Base-by-base conservation (phyloP, 2,329 filamentous ascomycete genomes). In the Epichloe sylvatica region DNA sequence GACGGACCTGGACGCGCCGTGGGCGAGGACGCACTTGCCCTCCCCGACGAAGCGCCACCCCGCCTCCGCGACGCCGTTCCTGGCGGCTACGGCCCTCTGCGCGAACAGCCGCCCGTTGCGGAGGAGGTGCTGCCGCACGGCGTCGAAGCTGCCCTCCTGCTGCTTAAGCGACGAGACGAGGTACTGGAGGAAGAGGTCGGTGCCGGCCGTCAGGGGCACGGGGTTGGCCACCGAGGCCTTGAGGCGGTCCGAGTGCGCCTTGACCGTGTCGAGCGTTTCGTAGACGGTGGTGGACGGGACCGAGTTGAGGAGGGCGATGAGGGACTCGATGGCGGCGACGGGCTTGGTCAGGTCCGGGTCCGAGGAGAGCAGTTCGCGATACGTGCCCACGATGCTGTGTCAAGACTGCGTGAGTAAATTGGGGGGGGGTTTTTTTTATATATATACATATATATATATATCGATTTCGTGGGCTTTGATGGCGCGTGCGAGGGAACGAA, bases 171-270 rank as follows among this genome's bases (percentile, higher is more conserved):
- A 88, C 50, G 82, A 81, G 60, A 95, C 84, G 58, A 98, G 80
- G 68, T 94, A 97, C 64, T 91, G 84, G 65, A 92, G 86, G 73
- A 98, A 97, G 52, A 97, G 80, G 65, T 96, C 90, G 52, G 90
- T 95, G 60, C 92, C 92, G 49, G 94, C 92, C 45, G 86, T 89
- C 15, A 97, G 80, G 4, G 90, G 91, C 50, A 97, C 86, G 13
- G 90, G 86, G 69, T 98, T 97, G 7, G 84, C 76, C 48, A 94
- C 84, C 19, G 82, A 80, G 51, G 75, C 74, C 66, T 90, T 91
- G 55, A 98, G 79, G 59, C 81, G 78, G 47, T 78, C 74, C 46
- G 87, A 91, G 63, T 92, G 83, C 44, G 76, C 78, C 61, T 83
- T 81, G 54, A 97, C 78, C 43, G 90, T 80, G 58, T 91, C 84